Base-by-base conservation (phyloP, 2,329 filamentous ascomycete genomes). In the Aspergillus persii region DNA sequence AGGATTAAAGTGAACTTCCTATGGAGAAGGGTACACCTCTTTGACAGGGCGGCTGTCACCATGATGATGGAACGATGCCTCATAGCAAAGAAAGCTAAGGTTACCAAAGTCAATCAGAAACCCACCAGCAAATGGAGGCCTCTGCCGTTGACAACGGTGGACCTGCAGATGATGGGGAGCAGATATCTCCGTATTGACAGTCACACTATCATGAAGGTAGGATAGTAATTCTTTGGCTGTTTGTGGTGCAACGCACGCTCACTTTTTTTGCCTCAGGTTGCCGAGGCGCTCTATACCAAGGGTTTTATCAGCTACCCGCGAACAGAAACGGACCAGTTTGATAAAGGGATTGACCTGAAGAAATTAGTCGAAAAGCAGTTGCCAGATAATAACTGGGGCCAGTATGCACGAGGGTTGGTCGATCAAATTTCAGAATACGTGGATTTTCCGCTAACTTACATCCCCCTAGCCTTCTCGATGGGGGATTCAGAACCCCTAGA, bases 251-350 rank as follows among this genome's bases (percentile, higher is more conserved):
- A 9, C 12, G 15, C 26, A 47, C 44, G 26, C 33, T 47, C 30
- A 33, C 33, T 52, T 50, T 56, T 23, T 33, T 56, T 61, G 18
- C 57, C 41, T 31, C 52, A 83, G 76, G 74, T 84, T 27, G 95
- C 95, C 4, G 95, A 99, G 75, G 81, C 81, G 4, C 84, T 99
- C 2, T 99, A 99, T 79, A 93, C 92, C 51, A 92, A 90, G 74
- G 95, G 95, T 0, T 98, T 93, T 77, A 96, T 99, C 76, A 97
- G 93, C 75, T 99, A 99, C 75, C 95, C 95, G 1, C 88, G 95
- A 76, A 99, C 95, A 0, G 95, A 99, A 75, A 99, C 95, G 0
- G 95, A 99, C 74, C 90, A 94, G 33, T 99, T 98, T 70, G 93
- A 97, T 69, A 86, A 86, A 68, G 94, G 85, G 4, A 97, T 98